Evolutionary conservation across 345 rosid genomes (phyloP).

Genomic region (Citrus reticulata): DNA sequence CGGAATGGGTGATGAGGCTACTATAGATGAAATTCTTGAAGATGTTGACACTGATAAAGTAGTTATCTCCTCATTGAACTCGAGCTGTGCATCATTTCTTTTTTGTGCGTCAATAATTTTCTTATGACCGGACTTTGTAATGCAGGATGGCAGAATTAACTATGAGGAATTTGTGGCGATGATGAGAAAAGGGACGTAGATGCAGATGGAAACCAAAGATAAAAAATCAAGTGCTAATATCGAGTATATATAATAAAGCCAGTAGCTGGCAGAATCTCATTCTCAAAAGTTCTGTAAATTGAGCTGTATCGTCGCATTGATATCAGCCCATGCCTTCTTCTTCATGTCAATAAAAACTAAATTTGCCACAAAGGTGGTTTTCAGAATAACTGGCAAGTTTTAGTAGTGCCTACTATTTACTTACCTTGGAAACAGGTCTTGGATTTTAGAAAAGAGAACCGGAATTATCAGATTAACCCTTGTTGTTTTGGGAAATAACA

Average conservation of each 20-base stretch:
- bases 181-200: conserved; percentile 67
- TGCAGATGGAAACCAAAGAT: conserved; percentile 8
- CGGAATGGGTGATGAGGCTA: conserved; percentile 79
- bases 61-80: conserved; percentile 5
- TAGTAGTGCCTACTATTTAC: not conserved
- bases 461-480: not conserved
- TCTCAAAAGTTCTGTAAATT: not conserved
- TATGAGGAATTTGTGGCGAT: conserved; percentile 66
- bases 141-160: conserved; percentile 72
- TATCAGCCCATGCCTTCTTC: not conserved
- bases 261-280: not conserved
- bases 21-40: conserved; percentile 63
- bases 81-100: not conserved
- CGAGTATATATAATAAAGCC: not conserved
- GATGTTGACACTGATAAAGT: conserved; percentile 87
- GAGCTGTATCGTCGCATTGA: not conserved
- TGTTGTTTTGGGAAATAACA: not conserved
- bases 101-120: not conserved
- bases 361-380: not conserved
- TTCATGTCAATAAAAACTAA: not conserved
- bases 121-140: not conserved
- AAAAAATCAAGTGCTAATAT: not conserved
- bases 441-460: too few species aligned
- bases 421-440: too few species aligned
- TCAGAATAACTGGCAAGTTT: not conserved